phyloP scores from a whole-genome alignment of 345 rosid species.

The Microthlaspi erraticum region DNA sequence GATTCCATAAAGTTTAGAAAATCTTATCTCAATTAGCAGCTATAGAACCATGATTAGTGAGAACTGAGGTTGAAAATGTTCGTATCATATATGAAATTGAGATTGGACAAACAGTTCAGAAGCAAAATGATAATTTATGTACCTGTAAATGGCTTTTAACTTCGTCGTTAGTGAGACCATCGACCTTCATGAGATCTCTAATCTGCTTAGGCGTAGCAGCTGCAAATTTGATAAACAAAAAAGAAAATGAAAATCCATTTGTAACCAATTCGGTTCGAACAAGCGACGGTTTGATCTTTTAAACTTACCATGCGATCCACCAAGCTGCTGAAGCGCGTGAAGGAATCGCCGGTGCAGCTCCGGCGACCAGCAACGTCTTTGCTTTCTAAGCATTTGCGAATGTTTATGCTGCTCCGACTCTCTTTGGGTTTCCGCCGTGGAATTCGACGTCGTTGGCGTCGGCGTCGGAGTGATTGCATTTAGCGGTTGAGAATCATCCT shows the following conservation, averaged over 20 bases:
- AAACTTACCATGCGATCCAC: constrained; percentile 86
- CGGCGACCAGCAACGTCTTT: constrained; percentile 93
- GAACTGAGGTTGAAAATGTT: neutral
- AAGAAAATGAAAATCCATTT: neutral
- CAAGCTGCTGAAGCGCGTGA: constrained; percentile 86
- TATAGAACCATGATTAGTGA: neutral
- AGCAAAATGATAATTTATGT: neutral
- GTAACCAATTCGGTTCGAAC: too few relatives aligned
- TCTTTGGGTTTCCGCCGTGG: constrained; percentile 44
- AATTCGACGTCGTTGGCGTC: constrained; percentile 54
- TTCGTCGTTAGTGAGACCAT: constrained; percentile 92
- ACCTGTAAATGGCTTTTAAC: constrained; percentile 99
- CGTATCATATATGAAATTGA: neutral
- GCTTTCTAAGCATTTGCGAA: constrained; percentile 54
- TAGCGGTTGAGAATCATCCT: constrained; percentile 54
- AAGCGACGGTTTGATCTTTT: too few relatives aligned
- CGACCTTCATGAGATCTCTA: constrained; percentile 93
- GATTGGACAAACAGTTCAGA: neutral
- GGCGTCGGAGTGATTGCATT: constrained; percentile 37
- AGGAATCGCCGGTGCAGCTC: constrained; percentile 87
- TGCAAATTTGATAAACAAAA: constrained; percentile 41
- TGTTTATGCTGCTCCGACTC: constrained; percentile 39
- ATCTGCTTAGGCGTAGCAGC: constrained; percentile 95
- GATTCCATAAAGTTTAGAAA: neutral
- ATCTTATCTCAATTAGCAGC: neutral